Percentiles rank a stretch among this genome's conserved stretches.
phyloP scores from a whole-genome alignment of 257 asterid species.

The Nyctanthes arbortristis region DNA sequence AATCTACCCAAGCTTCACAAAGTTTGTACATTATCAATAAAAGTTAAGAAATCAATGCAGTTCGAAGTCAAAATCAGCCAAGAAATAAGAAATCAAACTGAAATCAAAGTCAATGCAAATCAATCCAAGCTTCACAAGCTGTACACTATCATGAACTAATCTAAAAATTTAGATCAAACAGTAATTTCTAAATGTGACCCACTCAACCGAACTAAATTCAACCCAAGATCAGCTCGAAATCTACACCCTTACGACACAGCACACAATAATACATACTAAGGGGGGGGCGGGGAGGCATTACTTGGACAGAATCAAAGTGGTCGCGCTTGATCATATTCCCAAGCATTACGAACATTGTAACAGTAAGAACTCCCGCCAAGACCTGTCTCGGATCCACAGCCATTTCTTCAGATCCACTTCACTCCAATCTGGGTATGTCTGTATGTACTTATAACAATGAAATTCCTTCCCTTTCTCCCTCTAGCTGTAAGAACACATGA shows the following conservation, averaged over 20 bases:
- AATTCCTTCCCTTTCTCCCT: not conserved
- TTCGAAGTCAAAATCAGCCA: not conserved
- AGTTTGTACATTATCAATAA: too few relatives aligned
- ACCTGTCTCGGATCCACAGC: conserved; percentile 56
- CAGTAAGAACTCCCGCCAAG: conserved; percentile 50
- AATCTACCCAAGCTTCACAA: too few relatives aligned
- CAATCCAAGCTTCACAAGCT: not conserved
- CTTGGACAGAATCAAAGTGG: conserved; percentile 45
- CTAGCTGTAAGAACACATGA: not conserved
- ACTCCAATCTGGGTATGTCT: not conserved
- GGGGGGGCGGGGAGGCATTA: too few relatives aligned
- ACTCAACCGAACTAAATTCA: not conserved
- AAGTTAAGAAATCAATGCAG: not conserved
- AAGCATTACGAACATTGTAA: conserved; percentile 62
- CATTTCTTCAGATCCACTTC: conserved; percentile 34
- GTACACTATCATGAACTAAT: not conserved
- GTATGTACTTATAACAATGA: not conserved
- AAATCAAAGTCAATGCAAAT: not conserved
- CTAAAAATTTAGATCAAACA: not conserved
- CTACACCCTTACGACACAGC: not conserved
- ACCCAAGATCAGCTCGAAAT: not conserved
- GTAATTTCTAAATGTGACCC: too few relatives aligned
- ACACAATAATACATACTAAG: not conserved
- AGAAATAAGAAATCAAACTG: not conserved
- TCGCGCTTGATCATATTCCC: conserved; percentile 63